Base-by-base conservation (phyloP, 2,329 filamentous ascomycete genomes). In the Calonectria ilicicola region DNA sequence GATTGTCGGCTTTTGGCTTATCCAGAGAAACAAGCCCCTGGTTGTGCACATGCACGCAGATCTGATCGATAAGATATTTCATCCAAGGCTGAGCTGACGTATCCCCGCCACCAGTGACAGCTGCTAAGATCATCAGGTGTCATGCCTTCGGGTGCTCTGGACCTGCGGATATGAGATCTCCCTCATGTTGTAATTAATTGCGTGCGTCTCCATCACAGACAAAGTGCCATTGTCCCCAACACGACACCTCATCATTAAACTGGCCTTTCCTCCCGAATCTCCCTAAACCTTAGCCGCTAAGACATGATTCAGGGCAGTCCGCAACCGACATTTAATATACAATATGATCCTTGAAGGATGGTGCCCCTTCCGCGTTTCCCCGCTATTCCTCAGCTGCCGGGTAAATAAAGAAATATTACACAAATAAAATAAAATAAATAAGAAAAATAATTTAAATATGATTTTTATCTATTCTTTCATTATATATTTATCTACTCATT, bases 21-120 rank as follows among this genome's bases (percentile, higher is more conserved):
- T 60, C 21, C 32, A 38, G 49, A 42, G 56, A 42, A 72, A 42
- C 47, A 70, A 72, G 70, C 74, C 79, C 76, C 76, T 77, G 68
- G 53, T 65, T 70, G 35, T 26, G 53, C 21, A 65, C 46, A 78
- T 79, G 78, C 78, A 79, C 23, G 63, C 75, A 77, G 77, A 80
- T 80, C 66, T 74, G 78, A 80, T 80, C 78, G 78, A 80, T 80
- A 80, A 80, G 78, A 79, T 80, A 73, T 40, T 2, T 35, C 27
- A 15, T 23, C 21, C 35, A 58, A 69, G 21, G 38, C 40, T 42
- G 38, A 58, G 40, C 23, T 23, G 21, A 19, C 32, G 26, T 60
- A 51, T 32, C 46, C 27, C 65, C 49, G 51, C 56, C 47, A 38
- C 35, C 21, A 32, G 21, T 17, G 15, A 14, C n/a, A n/a, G 19